Percentiles rank a stretch among this genome's conserved stretches.
These are phyloP conservation scores for Lactuca saligna DNA, from an alignment of 129 eudicot genomes.

Conservation along the genomic window DNA sequence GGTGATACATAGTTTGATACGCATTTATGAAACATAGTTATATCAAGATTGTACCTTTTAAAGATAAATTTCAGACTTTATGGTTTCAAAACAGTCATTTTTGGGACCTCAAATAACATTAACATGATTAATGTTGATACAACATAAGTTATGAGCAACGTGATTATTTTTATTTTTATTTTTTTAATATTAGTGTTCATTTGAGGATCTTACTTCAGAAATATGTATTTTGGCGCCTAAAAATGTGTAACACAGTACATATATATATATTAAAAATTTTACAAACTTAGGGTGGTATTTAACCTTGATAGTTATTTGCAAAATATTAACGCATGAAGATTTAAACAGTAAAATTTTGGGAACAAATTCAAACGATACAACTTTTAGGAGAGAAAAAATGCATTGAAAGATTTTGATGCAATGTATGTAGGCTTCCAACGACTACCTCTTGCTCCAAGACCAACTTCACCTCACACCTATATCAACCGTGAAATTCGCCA, in stretches of 20 bases:
- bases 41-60: background rate
- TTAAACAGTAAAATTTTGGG: background rate
- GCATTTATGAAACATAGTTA: background rate
- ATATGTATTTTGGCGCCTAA: background rate
- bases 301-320: background rate
- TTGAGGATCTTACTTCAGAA: background rate
- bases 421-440: constrained; percentile 5
- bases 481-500: constrained; percentile 15
- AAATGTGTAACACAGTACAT: background rate
- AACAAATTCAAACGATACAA: constrained; percentile 1
- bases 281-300: background rate
- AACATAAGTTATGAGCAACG: background rate
- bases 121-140: background rate
- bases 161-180: too few relatives aligned
- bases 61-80: background rate
- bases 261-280: background rate
- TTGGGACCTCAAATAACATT: background rate
- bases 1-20: background rate
- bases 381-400: constrained; percentile 3
- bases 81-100: background rate
- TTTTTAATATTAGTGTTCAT: background rate
- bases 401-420: background rate
- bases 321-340: constrained; percentile 3
- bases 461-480: constrained; percentile 23
- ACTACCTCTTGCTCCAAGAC: constrained; percentile 27